A percentile compares a stretch with the other conserved stretches of the same genome.
phyloP scores from a whole-genome alignment of 2,329 filamentous ascomycete species.

The Colletotrichum sansevieriae region DNA sequence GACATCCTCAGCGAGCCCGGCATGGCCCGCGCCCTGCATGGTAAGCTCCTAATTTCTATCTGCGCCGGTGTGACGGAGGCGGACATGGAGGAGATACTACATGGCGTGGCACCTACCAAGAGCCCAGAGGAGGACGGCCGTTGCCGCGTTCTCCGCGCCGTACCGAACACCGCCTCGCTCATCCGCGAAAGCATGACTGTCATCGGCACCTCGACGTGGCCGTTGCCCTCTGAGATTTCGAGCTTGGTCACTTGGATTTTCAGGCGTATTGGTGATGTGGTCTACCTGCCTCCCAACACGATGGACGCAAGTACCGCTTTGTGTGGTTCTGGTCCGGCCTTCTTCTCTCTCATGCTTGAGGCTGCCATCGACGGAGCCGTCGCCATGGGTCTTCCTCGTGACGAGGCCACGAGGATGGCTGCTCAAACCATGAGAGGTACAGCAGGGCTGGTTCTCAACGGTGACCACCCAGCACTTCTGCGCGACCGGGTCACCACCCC shows the following conservation, averaged over 20 bases:
- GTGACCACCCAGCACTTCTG: slow-evolving; percentile 81
- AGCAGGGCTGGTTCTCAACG: slow-evolving; percentile 75
- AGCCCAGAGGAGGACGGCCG: slow-evolving; percentile 60
- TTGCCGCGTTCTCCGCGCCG: slow-evolving; percentile 79
- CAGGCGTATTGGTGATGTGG: slow-evolving; percentile 77
- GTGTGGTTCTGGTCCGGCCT: slow-evolving; percentile 81
- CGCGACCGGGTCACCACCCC: slow-evolving; percentile 83
- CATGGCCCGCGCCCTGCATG: slow-evolving; percentile 78
- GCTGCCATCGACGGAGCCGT: slow-evolving; percentile 82
- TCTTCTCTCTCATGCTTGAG: slow-evolving; percentile 82
- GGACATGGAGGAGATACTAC: slow-evolving; percentile 76
- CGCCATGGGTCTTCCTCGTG: slow-evolving; percentile 80
- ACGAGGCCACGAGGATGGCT: slow-evolving; percentile 81
- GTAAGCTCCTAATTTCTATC: slow-evolving; percentile 86
- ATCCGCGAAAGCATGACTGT: slow-evolving; percentile 88
- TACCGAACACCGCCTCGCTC: slow-evolving; percentile 86
- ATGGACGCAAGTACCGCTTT: slow-evolving; percentile 83
- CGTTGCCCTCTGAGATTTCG: slow-evolving; percentile 66
- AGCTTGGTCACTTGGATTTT: slow-evolving; percentile 82
- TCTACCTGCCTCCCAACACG: slow-evolving; percentile 73
- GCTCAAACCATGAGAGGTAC: slow-evolving; percentile 84
- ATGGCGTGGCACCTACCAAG: slow-evolving; percentile 65
- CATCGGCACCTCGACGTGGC: slow-evolving; percentile 73
- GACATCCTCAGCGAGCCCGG: slow-evolving; percentile 76
- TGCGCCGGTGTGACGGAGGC: slow-evolving; percentile 80